Evolutionary conservation across 2,329 filamentous ascomycete species (phyloP), one percentile per base, ranked within the genome.

Genomic region (Fusarium musae): DNA sequence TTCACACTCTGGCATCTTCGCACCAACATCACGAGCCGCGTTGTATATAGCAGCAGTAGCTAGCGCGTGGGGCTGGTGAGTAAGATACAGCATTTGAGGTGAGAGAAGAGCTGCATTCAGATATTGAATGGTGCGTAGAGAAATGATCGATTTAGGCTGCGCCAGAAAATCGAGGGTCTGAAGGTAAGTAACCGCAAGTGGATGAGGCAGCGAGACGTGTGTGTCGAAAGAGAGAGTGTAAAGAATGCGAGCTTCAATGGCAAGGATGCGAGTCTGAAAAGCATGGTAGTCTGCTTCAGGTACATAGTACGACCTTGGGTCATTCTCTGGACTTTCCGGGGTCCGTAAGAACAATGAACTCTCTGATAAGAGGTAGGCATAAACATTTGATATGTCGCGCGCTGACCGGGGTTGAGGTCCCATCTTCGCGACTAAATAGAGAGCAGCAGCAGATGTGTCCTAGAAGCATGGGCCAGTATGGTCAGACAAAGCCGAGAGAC

Each of bases 31-130:
- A 49, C 92, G 88, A 2, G 94, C 93, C 1, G 96, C 93, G n/a
- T 94, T 89, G 80, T 98, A 99, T 37, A 98, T 93, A 2, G 95
- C 94, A 3, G 95, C 93, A 5, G 94, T 94, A 9, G 96, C 96
- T 15, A 99, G 85, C 30, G 92, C 90, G 70, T 93, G 89, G 3
- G 96, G 96, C 80, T 98, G 96, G 79, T 98, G 95, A 6, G 96
- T 98, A 34, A 97, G 85, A 81, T 97, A 98, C 19, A 98, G 85
- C 79, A 97, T 86, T 82, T 98, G 96, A 13, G 96, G 95, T 49
- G 93, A 96, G 39, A 98, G 83, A 16, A 99, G 85, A 5, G 93
- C 92, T 12, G 93, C 91, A 80, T 97, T 98, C n/a, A 98, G 87
- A 78, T 97, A 92, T 58, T 91, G 90, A 47, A 97, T 85, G 1